Conservation (phyloP, 371 early-diverging fungal species). For the Lichtheimia ramosa region DNA sequence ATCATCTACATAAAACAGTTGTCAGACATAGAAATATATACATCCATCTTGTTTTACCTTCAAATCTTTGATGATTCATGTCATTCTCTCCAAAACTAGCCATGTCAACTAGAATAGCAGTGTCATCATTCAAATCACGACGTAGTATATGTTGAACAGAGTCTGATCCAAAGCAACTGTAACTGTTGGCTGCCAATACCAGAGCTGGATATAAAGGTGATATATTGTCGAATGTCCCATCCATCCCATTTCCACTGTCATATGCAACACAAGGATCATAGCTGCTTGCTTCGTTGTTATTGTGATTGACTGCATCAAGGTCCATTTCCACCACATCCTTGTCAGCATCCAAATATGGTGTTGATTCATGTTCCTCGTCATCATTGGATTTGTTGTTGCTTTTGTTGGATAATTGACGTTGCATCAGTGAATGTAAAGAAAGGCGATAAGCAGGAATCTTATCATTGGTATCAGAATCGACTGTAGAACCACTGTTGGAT, state of each 20-base stretch:
- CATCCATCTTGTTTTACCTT: too few species aligned
- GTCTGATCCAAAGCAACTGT: neutral
- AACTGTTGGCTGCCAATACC: neutral
- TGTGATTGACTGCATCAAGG: slow-evolving; percentile 14
- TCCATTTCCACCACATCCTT: slow-evolving; percentile 43
- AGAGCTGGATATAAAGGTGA: neutral
- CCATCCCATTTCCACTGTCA: neutral
- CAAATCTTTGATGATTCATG: too few species aligned
- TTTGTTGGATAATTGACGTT: slow-evolving; percentile 24
- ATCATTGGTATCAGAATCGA: neutral
- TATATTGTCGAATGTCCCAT: neutral
- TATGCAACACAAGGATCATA: neutral
- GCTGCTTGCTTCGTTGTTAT: too few species aligned
- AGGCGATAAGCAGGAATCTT: slow-evolving; percentile 30
- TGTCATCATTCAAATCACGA: neutral
- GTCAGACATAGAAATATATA: neutral
- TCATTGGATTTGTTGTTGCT: slow-evolving; percentile 12
- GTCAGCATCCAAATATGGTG: slow-evolving; percentile 26
- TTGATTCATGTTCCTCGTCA: neutral
- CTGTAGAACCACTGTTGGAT: neutral
- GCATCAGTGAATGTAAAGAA: slow-evolving; percentile 30
- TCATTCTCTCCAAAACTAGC: neutral
- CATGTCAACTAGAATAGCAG: neutral
- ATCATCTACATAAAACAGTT: neutral
- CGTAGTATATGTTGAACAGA: neutral